These are phyloP conservation scores for Heritiera fomes DNA, from an alignment of 345 rosid genomes.

Conservation along the genomic window DNA sequence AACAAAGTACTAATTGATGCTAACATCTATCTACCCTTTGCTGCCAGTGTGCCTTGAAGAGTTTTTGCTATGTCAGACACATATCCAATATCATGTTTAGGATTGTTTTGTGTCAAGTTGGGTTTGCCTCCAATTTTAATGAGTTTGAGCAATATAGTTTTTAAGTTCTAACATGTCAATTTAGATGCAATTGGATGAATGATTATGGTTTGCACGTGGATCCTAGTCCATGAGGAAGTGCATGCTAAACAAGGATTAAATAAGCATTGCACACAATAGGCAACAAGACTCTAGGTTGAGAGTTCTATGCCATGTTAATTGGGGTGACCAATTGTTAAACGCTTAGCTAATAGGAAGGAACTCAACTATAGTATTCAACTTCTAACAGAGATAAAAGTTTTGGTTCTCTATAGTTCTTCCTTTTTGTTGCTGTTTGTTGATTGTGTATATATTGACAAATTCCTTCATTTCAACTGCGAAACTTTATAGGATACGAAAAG, in stretches of 20 bases:
- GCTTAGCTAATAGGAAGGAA: neutral
- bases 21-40: neutral
- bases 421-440: neutral
- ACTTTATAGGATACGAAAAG: conserved; percentile 69
- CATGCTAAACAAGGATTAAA: neutral
- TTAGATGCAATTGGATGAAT: neutral
- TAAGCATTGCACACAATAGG: neutral
- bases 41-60: neutral
- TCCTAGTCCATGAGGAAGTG: neutral
- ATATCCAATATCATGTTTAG: neutral
- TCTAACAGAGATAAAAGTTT: neutral
- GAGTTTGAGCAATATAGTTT: neutral
- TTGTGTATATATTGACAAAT: conserved; percentile 10
- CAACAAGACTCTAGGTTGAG: neutral
- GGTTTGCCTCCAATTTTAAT: neutral
- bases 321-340: neutral
- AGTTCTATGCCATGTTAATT: neutral
- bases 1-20: neutral
- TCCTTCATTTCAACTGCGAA: conserved; percentile 21
- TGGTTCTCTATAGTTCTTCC: neutral
- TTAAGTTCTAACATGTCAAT: neutral
- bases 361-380: neutral
- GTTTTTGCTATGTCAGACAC: neutral
- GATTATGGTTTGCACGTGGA: neutral
- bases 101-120: neutral